Percentiles rank a stretch among this genome's conserved stretches.
Conservation (phyloP, 2,329 filamentous ascomycete species). For the Penicillium sp. region DNA sequence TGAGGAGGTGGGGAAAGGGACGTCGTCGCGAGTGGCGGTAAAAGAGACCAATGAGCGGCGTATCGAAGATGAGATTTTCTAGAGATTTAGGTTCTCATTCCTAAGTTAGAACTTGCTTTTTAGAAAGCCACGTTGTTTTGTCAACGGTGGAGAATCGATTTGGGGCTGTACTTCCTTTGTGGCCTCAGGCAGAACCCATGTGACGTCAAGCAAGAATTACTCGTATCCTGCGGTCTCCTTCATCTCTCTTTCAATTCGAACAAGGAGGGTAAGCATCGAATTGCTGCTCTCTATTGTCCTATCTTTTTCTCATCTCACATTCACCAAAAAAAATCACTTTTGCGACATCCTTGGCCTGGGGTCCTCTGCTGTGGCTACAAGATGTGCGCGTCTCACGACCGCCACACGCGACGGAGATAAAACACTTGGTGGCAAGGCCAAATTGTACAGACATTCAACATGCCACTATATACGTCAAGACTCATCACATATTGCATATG, state of each 20-base stretch:
- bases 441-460: background rate
- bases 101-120: background rate
- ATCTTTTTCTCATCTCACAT: too few relatives aligned
- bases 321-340: background rate
- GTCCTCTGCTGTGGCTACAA: background rate
- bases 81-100: background rate
- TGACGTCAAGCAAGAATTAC: slow-evolving; percentile 7
- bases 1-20: slow-evolving; percentile 14
- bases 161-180: background rate
- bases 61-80: slow-evolving; percentile 21
- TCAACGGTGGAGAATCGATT: background rate
- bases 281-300: background rate
- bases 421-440: background rate
- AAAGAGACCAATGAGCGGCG: slow-evolving; percentile 17
- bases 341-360: background rate
- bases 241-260: background rate
- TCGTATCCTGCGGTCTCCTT: background rate
- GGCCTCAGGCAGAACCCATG: slow-evolving; percentile 8
- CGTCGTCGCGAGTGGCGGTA: slow-evolving; percentile 17
- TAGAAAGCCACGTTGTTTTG: background rate
- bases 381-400: background rate
- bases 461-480: background rate
- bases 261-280: background rate
- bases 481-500: background rate
- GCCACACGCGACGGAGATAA: background rate